phyloP scores from a whole-genome alignment of 2,329 filamentous ascomycete genomes.

The Didymellaceae sp. region DNA sequence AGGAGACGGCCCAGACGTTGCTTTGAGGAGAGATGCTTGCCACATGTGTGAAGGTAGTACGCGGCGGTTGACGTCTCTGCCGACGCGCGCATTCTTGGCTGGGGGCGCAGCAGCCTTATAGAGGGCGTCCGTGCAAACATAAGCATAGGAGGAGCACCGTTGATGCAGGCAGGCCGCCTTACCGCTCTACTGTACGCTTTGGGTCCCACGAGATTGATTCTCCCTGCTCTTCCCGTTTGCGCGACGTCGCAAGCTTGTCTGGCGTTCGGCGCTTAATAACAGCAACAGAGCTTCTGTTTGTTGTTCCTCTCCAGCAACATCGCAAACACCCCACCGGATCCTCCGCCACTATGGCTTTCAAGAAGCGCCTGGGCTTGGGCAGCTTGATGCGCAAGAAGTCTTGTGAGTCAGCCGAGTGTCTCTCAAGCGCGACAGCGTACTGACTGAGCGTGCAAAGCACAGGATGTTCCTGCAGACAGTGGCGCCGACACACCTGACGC shows the following conservation, averaged over 20 bases:
- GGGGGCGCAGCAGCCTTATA: constrained; percentile 26
- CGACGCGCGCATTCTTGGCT: constrained; percentile 27
- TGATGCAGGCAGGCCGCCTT: constrained; percentile 18
- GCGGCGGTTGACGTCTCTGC: constrained; percentile 34
- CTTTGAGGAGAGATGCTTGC: constrained; percentile 7
- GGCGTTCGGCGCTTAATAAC: not conserved
- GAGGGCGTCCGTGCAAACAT: constrained; percentile 12
- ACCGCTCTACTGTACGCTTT: constrained; percentile 1
- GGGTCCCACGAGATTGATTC: constrained; percentile 17
- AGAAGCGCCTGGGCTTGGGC: constrained; percentile 47
- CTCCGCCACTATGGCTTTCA: constrained; percentile 45
- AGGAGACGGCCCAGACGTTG: constrained; percentile 4
- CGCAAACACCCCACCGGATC: constrained; percentile 7
- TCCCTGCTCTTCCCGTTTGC: constrained; percentile 3
- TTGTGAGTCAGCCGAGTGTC: constrained; percentile 25
- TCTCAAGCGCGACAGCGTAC: constrained; percentile 5
- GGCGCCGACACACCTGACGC: constrained; percentile 69
- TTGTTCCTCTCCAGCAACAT: not conserved
- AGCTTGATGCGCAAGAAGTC: constrained; percentile 45
- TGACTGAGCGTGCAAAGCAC: constrained; percentile 30
- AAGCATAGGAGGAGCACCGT: constrained; percentile 13
- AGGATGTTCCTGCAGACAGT: constrained; percentile 35
- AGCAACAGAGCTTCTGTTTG: not conserved
- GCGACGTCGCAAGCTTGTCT: not conserved
- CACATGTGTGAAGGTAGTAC: constrained; percentile 30